phyloP scores from a whole-genome alignment of 2,329 filamentous ascomycete genomes.

The Chaetoscypha palmicola region DNA sequence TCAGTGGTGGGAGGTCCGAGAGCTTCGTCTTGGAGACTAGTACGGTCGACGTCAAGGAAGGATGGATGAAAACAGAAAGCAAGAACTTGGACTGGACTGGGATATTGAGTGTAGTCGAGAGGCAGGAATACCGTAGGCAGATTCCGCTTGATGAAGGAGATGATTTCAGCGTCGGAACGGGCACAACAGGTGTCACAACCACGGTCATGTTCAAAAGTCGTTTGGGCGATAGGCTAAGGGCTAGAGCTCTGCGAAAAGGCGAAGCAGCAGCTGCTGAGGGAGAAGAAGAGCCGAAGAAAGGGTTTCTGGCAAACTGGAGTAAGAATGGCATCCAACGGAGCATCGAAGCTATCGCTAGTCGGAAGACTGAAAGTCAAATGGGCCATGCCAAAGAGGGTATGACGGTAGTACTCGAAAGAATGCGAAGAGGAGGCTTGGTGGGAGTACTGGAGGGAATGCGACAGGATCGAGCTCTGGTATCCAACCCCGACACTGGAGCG shows the following conservation, averaged over 20 bases:
- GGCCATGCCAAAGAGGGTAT: slow-evolving; percentile 78
- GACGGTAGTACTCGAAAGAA: slow-evolving; percentile 69
- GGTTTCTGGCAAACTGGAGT: slow-evolving; percentile 52
- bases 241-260: slow-evolving; percentile 32
- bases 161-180: slow-evolving; percentile 22
- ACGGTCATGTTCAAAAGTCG: slow-evolving; percentile 66
- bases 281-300: slow-evolving; percentile 41
- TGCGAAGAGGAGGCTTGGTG: slow-evolving; percentile 59
- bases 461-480: slow-evolving; percentile 40
- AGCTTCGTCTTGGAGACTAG: slow-evolving; percentile 76
- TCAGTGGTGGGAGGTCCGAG: slow-evolving; percentile 57
- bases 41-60: slow-evolving; percentile 69
- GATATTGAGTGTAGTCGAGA: slow-evolving; percentile 70
- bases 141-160: slow-evolving; percentile 22
- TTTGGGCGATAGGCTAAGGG: slow-evolving; percentile 54
- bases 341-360: slow-evolving; percentile 72
- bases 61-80: slow-evolving; percentile 77
- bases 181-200: slow-evolving; percentile 61
- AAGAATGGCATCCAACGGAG: slow-evolving; percentile 67
- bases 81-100: slow-evolving; percentile 77
- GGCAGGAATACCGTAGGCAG: slow-evolving; percentile 55
- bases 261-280: slow-evolving; percentile 34
- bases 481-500: slow-evolving; percentile 10
- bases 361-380: slow-evolving; percentile 69
- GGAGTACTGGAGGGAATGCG: slow-evolving; percentile 66